Conservation (phyloP, 2,329 filamentous ascomycete species). For the Aspergillus transmontanensis region DNA sequence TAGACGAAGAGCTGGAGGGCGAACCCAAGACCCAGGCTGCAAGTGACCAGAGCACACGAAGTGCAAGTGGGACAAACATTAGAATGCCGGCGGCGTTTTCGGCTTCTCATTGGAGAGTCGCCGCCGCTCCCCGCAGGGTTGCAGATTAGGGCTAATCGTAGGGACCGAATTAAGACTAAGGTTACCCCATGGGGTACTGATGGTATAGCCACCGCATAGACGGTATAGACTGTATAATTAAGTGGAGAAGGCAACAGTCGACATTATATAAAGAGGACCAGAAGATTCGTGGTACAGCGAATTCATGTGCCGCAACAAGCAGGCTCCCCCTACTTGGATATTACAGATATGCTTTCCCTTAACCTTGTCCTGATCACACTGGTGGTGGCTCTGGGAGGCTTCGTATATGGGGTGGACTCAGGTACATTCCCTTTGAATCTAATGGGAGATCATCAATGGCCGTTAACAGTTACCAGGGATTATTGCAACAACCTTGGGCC, state of each 20-base stretch:
- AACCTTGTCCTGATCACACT: slow-evolving; percentile 14
- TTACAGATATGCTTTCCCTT: slow-evolving; percentile 8
- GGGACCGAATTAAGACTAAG: not conserved
- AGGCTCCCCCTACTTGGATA: not conserved
- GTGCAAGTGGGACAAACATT: not conserved
- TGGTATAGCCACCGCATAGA: not conserved
- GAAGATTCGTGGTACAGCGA: not conserved
- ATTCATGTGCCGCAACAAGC: not conserved
- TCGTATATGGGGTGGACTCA: slow-evolving; percentile 19
- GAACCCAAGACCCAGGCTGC: not conserved
- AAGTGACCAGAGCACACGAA: not conserved
- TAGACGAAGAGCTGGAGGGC: too few relatives aligned
- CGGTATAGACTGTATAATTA: not conserved
- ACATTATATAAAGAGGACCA: not conserved
- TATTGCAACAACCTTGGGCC: slow-evolving; percentile 20
- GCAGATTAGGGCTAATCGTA: not conserved
- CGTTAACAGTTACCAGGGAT: slow-evolving; percentile 9
- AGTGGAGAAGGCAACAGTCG: not conserved
- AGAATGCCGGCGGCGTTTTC: slow-evolving; percentile 3
- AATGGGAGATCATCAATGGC: not conserved
- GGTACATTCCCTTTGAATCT: not conserved
- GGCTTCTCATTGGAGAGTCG: not conserved
- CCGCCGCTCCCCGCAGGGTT: not conserved
- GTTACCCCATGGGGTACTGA: not conserved
- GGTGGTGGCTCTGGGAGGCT: slow-evolving; percentile 18